phyloP scores from a whole-genome alignment of 2,329 filamentous ascomycete species.

The Claviceps arundinis region DNA sequence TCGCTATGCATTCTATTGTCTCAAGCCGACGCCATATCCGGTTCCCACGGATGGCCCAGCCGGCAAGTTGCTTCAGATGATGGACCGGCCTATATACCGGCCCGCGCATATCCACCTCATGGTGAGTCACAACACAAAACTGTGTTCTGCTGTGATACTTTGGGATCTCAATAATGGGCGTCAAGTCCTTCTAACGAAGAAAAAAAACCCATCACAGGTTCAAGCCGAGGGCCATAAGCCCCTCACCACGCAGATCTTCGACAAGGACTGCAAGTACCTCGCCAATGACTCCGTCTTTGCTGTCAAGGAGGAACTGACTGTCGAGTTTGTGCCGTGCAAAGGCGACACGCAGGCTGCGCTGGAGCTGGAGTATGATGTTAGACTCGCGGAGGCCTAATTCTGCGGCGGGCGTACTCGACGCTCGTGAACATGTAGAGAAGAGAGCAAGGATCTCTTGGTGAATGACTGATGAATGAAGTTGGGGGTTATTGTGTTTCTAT shows the following conservation, averaged over 20 bases:
- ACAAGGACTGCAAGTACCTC: slow-evolving; percentile 50
- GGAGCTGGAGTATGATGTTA: slow-evolving; percentile 50
- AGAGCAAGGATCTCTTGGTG: neutral
- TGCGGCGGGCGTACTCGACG: neutral
- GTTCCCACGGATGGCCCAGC: slow-evolving; percentile 39
- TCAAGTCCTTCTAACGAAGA: neutral
- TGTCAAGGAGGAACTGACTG: slow-evolving; percentile 36
- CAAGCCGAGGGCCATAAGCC: slow-evolving; percentile 47
- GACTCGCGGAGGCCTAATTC: slow-evolving; percentile 18
- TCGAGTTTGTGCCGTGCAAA: slow-evolving; percentile 25
- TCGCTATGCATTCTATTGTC: slow-evolving; percentile 46
- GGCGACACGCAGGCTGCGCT: slow-evolving; percentile 35
- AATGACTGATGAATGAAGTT: neutral
- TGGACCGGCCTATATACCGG: slow-evolving; percentile 43
- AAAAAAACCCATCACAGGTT: slow-evolving; percentile 16
- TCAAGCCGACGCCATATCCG: slow-evolving; percentile 45
- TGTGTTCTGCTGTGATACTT: too few relatives aligned
- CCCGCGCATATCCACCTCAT: slow-evolving; percentile 50
- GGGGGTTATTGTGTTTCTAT: too few relatives aligned
- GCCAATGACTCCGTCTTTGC: slow-evolving; percentile 38
- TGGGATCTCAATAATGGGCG: too few relatives aligned
- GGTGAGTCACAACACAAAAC: slow-evolving; percentile 15
- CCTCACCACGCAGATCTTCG: slow-evolving; percentile 64
- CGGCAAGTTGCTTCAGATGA: slow-evolving; percentile 34
- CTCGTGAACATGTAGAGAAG: neutral